phyloP scores from a whole-genome alignment of 2,329 filamentous ascomycete genomes.

The Tolypocladium endophyticum region DNA sequence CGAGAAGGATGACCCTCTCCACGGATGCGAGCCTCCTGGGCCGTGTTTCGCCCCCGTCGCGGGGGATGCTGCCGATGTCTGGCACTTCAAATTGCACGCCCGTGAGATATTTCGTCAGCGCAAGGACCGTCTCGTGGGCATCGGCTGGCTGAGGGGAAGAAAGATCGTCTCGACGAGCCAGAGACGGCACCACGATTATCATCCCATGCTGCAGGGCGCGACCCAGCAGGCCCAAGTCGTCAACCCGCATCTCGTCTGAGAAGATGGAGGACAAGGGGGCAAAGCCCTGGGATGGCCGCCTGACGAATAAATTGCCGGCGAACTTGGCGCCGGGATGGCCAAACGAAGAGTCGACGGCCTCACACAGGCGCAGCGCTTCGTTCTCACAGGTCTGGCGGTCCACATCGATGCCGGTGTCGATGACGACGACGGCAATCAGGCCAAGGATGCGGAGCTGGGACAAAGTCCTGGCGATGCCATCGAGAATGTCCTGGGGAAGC shows the following conservation, averaged over 20 bases:
- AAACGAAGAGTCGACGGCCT: conserved; percentile 59
- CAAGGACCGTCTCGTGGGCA: conserved; percentile 56
- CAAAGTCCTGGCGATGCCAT: conserved; percentile 72
- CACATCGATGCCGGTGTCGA: conserved; percentile 54
- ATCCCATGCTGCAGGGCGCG: conserved; percentile 20
- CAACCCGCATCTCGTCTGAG: conserved; percentile 15
- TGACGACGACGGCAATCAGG: conserved; percentile 68
- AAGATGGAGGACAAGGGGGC: conserved; percentile 8
- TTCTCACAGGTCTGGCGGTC: conserved; percentile 33
- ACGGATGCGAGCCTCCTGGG: conserved; percentile 49
- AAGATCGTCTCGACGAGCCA: conserved; percentile 31
- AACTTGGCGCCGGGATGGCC: conserved; percentile 58
- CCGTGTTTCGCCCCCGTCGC: conserved; percentile 20
- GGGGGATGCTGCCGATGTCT: neutral
- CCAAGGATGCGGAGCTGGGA: conserved; percentile 76
- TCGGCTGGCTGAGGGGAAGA: conserved; percentile 28
- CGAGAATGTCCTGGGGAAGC: conserved; percentile 57
- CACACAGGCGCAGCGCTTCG: conserved; percentile 64
- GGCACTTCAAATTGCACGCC: conserved; percentile 42
- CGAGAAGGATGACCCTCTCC: conserved; percentile 81
- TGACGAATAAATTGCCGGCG: conserved; percentile 37
- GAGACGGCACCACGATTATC: conserved; percentile 27
- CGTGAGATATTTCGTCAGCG: conserved; percentile 65
- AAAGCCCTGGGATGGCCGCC: neutral
- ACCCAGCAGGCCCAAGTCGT: conserved; percentile 20